A percentile compares a stretch with the other conserved stretches of the same genome.
Conservation (phyloP, 2,329 filamentous ascomycete species). For the Sporothrix dimorphospora region DNA sequence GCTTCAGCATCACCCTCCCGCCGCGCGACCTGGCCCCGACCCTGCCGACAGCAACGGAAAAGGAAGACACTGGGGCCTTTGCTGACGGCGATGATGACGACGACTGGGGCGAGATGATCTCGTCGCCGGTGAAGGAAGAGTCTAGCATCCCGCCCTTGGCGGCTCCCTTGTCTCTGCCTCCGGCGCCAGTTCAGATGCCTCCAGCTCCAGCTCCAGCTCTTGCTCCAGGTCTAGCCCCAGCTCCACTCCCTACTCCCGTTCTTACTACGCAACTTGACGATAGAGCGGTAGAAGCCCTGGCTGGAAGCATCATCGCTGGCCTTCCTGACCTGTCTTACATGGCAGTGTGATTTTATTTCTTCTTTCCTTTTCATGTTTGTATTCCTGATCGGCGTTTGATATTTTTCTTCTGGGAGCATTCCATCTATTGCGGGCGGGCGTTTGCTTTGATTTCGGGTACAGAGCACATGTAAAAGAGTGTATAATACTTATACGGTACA, state of each 20-base stretch:
- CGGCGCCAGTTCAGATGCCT: background rate
- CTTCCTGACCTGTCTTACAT: slow-evolving; percentile 45
- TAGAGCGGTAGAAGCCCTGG: slow-evolving; percentile 6
- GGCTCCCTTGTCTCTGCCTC: background rate
- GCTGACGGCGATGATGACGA: slow-evolving; percentile 52
- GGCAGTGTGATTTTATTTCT: slow-evolving; percentile 35
- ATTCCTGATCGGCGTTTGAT: background rate
- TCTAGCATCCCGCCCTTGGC: background rate
- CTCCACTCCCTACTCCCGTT: background rate
- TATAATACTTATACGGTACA: background rate
- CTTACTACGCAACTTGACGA: background rate
- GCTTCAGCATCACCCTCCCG: background rate
- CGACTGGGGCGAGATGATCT: slow-evolving; percentile 65
- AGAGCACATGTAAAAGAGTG: background rate
- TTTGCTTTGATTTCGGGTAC: background rate
- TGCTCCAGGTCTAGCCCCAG: background rate
- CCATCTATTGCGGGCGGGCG: slow-evolving; percentile 5
- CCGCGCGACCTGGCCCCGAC: background rate
- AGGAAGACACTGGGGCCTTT: background rate
- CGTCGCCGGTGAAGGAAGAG: slow-evolving; percentile 41
- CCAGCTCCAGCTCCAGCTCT: background rate
- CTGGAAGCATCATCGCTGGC: slow-evolving; percentile 35
- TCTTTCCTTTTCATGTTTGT: background rate
- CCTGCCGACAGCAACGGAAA: background rate
- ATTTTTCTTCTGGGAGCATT: background rate